Evolutionary conservation across 805 yeast genomes (phyloP), one percentile per base, ranked within the genome.

Genomic region (Suhomyces faveliae): DNA sequence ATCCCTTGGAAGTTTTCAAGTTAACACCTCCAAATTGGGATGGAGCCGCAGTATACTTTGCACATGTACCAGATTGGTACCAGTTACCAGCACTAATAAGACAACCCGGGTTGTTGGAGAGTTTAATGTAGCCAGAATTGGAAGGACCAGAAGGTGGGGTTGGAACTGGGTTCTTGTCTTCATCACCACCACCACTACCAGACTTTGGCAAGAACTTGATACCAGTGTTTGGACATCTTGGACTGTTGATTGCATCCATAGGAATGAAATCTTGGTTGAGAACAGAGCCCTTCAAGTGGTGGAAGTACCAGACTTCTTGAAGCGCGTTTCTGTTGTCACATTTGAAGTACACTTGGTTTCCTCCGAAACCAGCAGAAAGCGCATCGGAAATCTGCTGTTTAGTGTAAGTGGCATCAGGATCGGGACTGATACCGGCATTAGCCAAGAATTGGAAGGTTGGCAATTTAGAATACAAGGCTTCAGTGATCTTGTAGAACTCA

Each of bases 1-100:
- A 78, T 0, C 97, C 97, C 57, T 78, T 81, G 35, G 88, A 80
- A 1, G 94, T 78, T 50, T 75, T 75, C 40, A 91, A 60, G 48
- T 81, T 78, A 57, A 80, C 78, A n/a, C 94, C 94, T 3, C 94
- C 94, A 64, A 81, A 81, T 27, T 78, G 77, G 25, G 85, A 80
- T 46, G 81, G 76, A 12, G 50, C 45, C 21, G 87, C 57, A 21
- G 74, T 74, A 67, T 76, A 91, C 4, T 85, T 81, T 4, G 97
- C 98, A 66, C 97, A 92, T 0, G 94, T 81, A 1, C 97, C 97
- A 13, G 76, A 73, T 4, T 77, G 62, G 67, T 85, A 88, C 94
- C 96, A 91, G 54, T 81, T 78, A 3, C 99, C 99, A 59, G 81
- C 87, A 51, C 87, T 80, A 59, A 91, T 92, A 49, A 92, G 69